phyloP scores from a whole-genome alignment of 768 basidiomycete species.

The Lactifluus pinguis region DNA sequence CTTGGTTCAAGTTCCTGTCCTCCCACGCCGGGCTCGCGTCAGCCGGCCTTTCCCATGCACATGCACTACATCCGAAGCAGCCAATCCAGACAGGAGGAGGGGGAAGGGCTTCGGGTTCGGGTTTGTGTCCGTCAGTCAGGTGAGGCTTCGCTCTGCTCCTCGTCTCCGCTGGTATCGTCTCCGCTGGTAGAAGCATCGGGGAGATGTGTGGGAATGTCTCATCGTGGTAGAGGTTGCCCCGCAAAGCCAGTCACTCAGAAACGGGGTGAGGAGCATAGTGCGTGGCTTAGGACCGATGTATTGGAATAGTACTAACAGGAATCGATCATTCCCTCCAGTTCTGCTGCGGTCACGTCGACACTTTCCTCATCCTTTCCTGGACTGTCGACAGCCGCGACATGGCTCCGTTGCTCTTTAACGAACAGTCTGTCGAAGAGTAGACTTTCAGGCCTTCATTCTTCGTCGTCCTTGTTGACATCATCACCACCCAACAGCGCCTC shows the following conservation, averaged over 20 bases:
- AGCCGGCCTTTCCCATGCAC: no score
- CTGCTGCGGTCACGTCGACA: conserved; percentile 25
- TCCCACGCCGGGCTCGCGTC: no score
- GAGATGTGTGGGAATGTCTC: no score
- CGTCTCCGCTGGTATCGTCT: conserved; percentile 6
- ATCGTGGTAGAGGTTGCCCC: no score
- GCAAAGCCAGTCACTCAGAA: no score
- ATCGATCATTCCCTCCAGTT: conserved; percentile 60
- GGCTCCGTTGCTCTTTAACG: conserved; percentile 28
- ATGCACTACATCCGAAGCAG: no score
- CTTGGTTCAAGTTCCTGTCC: no score
- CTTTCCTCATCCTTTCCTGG: conserved; percentile 28
- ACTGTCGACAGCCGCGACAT: conserved; percentile 25
- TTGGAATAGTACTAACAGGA: conserved; percentile 16
- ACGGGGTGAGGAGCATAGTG: no score
- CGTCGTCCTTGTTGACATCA: conserved; percentile 65
- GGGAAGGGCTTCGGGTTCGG: conserved; percentile 7
- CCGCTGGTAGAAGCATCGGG: conserved; percentile 25
- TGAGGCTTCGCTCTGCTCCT: conserved; percentile 15
- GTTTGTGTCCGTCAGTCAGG: conserved; percentile 12
- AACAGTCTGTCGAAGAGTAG: conserved; percentile 63
- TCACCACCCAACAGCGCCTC: conserved; percentile 24
- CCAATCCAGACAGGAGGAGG: neutral
- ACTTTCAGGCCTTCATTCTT: conserved; percentile 66
- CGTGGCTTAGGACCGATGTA: no score